Evolutionary conservation across 257 asterid species (phyloP).

Genomic region (Euphrasia confusa): DNA sequence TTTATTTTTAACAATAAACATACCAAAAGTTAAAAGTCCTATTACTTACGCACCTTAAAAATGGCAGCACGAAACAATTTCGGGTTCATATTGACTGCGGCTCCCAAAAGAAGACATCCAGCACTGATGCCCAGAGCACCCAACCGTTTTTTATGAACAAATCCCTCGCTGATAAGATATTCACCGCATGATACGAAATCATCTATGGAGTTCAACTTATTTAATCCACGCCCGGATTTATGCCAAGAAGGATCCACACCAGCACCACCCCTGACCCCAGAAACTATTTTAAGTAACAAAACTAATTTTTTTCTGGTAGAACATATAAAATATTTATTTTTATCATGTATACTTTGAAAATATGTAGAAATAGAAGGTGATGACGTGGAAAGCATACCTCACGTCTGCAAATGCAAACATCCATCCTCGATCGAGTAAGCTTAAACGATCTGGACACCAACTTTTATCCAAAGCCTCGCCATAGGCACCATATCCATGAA

Average conservation of each 20-base stretch:
- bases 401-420: conserved; percentile 88
- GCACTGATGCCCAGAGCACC: conserved; percentile 77
- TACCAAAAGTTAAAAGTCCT: neutral
- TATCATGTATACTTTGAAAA: neutral
- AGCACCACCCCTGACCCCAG: conserved; percentile 67
- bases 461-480: conserved; percentile 78
- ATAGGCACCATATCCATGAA: conserved; percentile 92
- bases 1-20: neutral
- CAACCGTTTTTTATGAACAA: conserved; percentile 47
- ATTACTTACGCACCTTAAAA: conserved; percentile 49
- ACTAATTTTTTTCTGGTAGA: neutral
- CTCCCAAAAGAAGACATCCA: conserved; percentile 79
- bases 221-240: conserved; percentile 56
- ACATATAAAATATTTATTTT: too few relatives aligned
- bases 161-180: conserved; percentile 54
- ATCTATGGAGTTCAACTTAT: conserved; percentile 60
- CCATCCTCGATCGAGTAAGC: conserved; percentile 96
- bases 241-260: conserved; percentile 79
- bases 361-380: neutral
- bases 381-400: conserved; percentile 42
- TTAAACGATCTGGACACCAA: conserved; percentile 81
- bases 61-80: conserved; percentile 68
- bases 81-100: conserved; percentile 76
- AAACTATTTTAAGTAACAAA: conserved; percentile 15
- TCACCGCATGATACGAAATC: conserved; percentile 74